A percentile compares a stretch with the other conserved stretches of the same genome.
These are phyloP conservation scores for Podaxis pistillaris DNA, from an alignment of 768 basidiomycete species.

Conservation along the genomic window DNA sequence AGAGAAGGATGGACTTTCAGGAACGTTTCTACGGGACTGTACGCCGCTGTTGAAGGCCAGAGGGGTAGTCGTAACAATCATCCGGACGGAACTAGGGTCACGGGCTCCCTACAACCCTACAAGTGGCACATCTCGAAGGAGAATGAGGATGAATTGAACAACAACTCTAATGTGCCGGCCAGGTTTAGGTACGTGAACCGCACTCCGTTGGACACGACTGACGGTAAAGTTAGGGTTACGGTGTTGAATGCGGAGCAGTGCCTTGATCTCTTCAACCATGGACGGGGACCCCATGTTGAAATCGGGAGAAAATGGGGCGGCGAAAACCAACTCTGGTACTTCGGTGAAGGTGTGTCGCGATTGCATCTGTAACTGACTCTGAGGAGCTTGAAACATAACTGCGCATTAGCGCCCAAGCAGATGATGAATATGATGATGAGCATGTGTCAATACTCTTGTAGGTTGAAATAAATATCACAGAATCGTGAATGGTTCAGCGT, in stretches of 20 bases:
- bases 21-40: conserved; percentile 29
- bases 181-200: conserved; percentile 25
- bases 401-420: not conserved
- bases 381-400: not conserved
- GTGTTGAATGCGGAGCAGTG: conserved; percentile 30
- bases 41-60: conserved; percentile 24
- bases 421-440: too few species aligned
- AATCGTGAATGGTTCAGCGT: too few species aligned
- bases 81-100: conserved; percentile 27
- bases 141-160: conserved; percentile 15
- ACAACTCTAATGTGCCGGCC: not conserved
- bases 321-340: conserved; percentile 34
- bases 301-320: conserved; percentile 41
- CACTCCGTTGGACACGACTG: not conserved
- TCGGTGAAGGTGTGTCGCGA: conserved; percentile 18
- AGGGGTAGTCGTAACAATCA: conserved; percentile 3
- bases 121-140: conserved; percentile 40
- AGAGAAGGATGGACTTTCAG: conserved; percentile 28
- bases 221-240: conserved; percentile 29
- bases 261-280: conserved; percentile 40
- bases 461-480: too few species aligned
- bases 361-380: not conserved
- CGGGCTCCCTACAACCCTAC: conserved; percentile 24
- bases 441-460: too few species aligned
- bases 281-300: conserved; percentile 37